phyloP scores from a whole-genome alignment of 1,284 basidiomycete genomes.

The Naganishia cerealis region DNA sequence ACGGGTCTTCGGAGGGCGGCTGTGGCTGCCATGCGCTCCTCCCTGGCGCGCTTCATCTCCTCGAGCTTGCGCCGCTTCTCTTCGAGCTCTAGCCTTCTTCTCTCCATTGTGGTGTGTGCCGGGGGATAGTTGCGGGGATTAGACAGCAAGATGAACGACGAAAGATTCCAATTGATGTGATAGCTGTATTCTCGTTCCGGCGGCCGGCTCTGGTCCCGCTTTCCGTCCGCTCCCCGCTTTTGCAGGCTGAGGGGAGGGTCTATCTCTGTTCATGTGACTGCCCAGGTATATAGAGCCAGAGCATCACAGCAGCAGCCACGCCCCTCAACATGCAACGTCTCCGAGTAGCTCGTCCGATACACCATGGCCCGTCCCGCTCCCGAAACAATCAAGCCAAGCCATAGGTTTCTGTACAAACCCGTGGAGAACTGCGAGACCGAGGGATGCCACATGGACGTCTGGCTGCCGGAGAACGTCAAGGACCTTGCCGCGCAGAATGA shows the following conservation, averaged over 20 bases:
- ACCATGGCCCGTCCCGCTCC: not conserved
- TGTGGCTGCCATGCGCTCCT: constrained; percentile 42
- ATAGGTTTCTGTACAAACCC: constrained; percentile 35
- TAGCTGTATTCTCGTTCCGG: not conserved
- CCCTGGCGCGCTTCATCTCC: constrained; percentile 58
- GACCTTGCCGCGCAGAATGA: not conserved
- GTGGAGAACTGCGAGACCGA: constrained; percentile 30
- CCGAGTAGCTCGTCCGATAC: not conserved
- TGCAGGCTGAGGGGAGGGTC: not conserved
- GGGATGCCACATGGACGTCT: constrained; percentile 39
- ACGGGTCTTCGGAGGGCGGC: constrained; percentile 15
- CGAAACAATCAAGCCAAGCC: constrained; percentile 1
- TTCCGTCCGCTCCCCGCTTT: not conserved
- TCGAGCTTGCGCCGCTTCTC: constrained; percentile 85
- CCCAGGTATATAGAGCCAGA: not conserved
- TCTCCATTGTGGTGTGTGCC: constrained; percentile 13
- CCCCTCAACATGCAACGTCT: not conserved
- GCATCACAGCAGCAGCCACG: no score
- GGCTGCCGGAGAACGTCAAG: constrained; percentile 27
- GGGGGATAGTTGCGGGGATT: not conserved
- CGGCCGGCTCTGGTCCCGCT: constrained; percentile 5
- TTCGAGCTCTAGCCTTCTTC: constrained; percentile 76
- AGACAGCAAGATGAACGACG: not conserved
- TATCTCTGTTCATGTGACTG: no score
- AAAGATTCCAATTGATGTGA: not conserved